These are phyloP conservation scores for Protomyces inundatus DNA, from an alignment of 1,139 yeast genomes.

Conservation along the genomic window DNA sequence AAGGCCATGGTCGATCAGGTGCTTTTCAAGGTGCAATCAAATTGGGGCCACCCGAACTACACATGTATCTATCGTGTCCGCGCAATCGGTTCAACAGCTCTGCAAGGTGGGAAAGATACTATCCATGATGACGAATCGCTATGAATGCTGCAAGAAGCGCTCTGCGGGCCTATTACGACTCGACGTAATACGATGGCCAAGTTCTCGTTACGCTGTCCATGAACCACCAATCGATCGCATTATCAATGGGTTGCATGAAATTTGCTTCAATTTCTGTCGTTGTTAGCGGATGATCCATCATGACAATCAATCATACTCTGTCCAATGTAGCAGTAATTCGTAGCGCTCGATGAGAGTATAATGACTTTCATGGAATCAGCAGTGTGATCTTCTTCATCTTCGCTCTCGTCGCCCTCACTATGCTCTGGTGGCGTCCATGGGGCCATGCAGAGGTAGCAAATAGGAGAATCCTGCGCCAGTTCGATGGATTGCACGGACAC, in stretches of 20 bases:
- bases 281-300: background rate
- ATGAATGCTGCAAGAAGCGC: background rate
- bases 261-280: slow-evolving; percentile 1
- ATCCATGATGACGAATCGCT: background rate
- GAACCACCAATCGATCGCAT: background rate
- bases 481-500: background rate
- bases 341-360: background rate
- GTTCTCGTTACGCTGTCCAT: background rate
- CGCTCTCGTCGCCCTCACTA: background rate
- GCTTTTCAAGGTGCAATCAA: slow-evolving; percentile 35
- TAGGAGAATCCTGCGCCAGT: too few species aligned
- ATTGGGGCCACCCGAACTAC: slow-evolving; percentile 39
- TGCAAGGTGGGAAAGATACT: background rate
- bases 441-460: background rate
- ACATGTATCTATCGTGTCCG: slow-evolving; percentile 39
- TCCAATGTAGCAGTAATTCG: background rate
- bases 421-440: background rate
- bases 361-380: background rate
- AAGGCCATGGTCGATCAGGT: slow-evolving; percentile 32
- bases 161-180: background rate
- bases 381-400: background rate
- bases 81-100: slow-evolving; percentile 4
- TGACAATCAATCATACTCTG: background rate
- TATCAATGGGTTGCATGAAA: background rate
- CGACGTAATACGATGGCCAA: background rate